Evolutionary conservation across 1,284 basidiomycete genomes (phyloP).

Genomic region (Mycena citricolor): DNA sequence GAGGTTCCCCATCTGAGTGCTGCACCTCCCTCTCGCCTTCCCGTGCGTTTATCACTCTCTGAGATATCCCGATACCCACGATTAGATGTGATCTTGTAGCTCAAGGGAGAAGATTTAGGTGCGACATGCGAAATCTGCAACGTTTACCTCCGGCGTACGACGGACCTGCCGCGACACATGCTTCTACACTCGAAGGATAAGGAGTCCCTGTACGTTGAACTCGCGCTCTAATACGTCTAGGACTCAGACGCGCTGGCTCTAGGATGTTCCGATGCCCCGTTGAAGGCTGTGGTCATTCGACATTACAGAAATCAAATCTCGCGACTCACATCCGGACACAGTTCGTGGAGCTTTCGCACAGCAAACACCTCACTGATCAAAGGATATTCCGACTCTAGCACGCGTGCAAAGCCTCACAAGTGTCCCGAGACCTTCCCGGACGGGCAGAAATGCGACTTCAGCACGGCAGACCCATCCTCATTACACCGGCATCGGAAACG

Average conservation of each 20-base stretch:
- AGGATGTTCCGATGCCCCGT: slow-evolving; percentile 22
- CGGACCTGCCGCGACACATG: slow-evolving; percentile 22
- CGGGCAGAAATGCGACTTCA: slow-evolving; percentile 19
- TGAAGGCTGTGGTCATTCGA: slow-evolving; percentile 18
- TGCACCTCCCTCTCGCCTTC: no score
- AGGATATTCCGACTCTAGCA: slow-evolving; percentile 6
- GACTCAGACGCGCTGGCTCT: neutral
- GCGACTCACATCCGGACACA: slow-evolving; percentile 23
- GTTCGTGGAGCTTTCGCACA: slow-evolving; percentile 11
- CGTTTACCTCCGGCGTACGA: slow-evolving; percentile 12
- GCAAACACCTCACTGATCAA: neutral
- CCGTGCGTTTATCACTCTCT: no score
- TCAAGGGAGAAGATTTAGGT: neutral
- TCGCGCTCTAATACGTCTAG: neutral
- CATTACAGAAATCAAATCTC: slow-evolving; percentile 23
- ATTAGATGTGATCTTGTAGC: no score
- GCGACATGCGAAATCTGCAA: slow-evolving; percentile 18
- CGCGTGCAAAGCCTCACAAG: slow-evolving; percentile 23
- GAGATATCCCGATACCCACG: no score
- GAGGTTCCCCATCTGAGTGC: no score
- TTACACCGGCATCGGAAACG: slow-evolving; percentile 22
- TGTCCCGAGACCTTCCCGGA: slow-evolving; percentile 15
- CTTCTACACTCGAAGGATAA: slow-evolving; percentile 19
- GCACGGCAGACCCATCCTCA: slow-evolving; percentile 23
- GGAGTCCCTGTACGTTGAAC: slow-evolving; percentile 13